Percentiles rank a stretch among this genome's conserved stretches.
phyloP scores from a whole-genome alignment of 2,329 filamentous ascomycete genomes.

The Pyrenophora tritici-repentis region DNA sequence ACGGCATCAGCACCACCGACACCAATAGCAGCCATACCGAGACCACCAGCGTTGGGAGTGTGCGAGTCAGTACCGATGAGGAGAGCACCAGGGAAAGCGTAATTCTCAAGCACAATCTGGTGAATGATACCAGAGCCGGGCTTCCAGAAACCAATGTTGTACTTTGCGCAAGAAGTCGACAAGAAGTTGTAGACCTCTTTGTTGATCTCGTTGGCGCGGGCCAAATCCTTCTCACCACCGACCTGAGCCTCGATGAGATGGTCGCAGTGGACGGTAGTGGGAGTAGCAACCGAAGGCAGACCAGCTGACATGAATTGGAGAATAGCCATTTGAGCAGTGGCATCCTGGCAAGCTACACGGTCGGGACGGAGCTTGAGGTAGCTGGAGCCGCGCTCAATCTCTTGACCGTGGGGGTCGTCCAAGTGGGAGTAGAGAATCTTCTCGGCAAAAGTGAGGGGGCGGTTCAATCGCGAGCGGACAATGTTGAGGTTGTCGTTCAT shows the following conservation, averaged over 20 bases:
- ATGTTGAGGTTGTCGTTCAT: conserved; percentile 97
- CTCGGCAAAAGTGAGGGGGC: conserved; percentile 92
- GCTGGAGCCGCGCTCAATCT: conserved; percentile 92
- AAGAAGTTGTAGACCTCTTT: conserved; percentile 99
- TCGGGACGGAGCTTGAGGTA: conserved; percentile 97
- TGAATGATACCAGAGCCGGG: conserved; percentile 99
- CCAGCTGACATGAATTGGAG: conserved; percentile 99
- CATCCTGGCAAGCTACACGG: conserved; percentile 98
- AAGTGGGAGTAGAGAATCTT: conserved; percentile 99
- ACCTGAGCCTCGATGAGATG: conserved; percentile 98
- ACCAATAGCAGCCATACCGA: conserved; percentile 93
- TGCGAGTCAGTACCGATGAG: conserved; percentile 98
- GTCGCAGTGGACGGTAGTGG: conserved; percentile 96
- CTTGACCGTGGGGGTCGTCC: conserved; percentile 93
- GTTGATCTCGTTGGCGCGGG: conserved; percentile 89
- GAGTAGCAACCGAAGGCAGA: conserved; percentile 93
- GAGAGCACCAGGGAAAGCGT: conserved; percentile 97
- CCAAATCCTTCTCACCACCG: conserved; percentile 92
- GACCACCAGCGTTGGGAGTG: conserved; percentile 95
- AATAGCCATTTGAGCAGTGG: conserved; percentile 99
- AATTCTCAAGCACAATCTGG: conserved; percentile 98
- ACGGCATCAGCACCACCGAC: conserved; percentile 98
- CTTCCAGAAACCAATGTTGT: conserved; percentile 99
- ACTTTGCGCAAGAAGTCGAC: conserved; percentile 91
- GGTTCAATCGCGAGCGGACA: conserved; percentile 86